A percentile compares a stretch with the other conserved stretches of the same genome.
These are phyloP conservation scores for Cicer pinnatifidum DNA, from an alignment of 306 rosid species.

Conservation along the genomic window DNA sequence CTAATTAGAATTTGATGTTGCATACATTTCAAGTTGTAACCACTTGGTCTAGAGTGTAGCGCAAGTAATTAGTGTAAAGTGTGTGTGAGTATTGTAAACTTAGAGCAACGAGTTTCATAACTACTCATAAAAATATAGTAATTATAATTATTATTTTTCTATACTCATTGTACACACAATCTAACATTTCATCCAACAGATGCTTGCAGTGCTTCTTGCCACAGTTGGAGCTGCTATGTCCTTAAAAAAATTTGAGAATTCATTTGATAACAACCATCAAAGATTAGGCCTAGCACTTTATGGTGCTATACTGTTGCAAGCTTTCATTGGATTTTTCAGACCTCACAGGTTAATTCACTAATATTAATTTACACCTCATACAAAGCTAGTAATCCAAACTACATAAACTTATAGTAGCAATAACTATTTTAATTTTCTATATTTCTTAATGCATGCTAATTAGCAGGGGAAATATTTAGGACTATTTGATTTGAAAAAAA, in stretches of 20 bases:
- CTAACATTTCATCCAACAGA: conserved; percentile 55
- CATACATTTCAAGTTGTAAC: too few relatives aligned
- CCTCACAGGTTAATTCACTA: conserved; percentile 71
- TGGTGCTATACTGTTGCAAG: conserved; percentile 70
- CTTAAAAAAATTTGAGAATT: conserved; percentile 79
- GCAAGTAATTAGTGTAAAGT: too few relatives aligned
- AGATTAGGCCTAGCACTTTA: conserved; percentile 91
- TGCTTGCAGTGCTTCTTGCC: conserved; percentile 67
- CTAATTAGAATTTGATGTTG: conserved; percentile 28
- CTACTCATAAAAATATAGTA: background rate
- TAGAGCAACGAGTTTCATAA: too few relatives aligned
- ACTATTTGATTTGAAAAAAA: too few relatives aligned
- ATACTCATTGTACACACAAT: conserved; percentile 8
- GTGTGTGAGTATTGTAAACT: too few relatives aligned
- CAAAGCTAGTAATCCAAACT: conserved; percentile 11
- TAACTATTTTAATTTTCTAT: background rate
- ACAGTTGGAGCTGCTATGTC: conserved; percentile 86
- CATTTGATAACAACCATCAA: conserved; percentile 87
- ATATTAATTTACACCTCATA: background rate
- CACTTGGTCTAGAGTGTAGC: too few relatives aligned
- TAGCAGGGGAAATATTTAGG: background rate
- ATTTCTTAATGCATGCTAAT: conserved; percentile 12
- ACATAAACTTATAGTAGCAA: background rate
- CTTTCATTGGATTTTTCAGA: conserved; percentile 78
- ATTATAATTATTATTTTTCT: conserved; percentile 9